A percentile compares a stretch with the other conserved stretches of the same genome.
phyloP scores from a whole-genome alignment of 1,284 basidiomycete species.

The Leccinum subrobustum region DNA sequence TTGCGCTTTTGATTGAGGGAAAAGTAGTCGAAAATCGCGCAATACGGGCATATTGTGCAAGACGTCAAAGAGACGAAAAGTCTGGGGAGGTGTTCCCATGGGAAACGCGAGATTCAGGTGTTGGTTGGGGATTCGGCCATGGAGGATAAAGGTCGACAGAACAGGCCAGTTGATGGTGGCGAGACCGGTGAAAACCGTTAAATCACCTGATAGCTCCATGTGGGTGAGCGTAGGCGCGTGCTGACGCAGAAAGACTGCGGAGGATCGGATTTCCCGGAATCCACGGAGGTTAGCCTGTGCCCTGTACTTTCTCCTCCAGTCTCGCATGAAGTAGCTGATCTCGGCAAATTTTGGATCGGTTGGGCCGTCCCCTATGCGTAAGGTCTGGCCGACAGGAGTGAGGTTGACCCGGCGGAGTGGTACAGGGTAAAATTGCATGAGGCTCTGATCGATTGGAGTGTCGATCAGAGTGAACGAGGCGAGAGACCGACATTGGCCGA shows the following conservation, averaged over 20 bases:
- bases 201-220: constrained; percentile 30
- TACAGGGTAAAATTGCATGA: constrained; percentile 30
- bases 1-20: constrained; percentile 28
- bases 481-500: constrained; percentile 29
- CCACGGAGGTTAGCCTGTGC: constrained; percentile 31
- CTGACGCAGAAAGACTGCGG: constrained; percentile 32
- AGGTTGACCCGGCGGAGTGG: constrained; percentile 28
- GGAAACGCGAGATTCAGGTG: constrained; percentile 17
- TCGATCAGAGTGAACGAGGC: constrained; percentile 29
- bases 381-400: constrained; percentile 30
- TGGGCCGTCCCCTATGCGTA: constrained; percentile 33
- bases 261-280: constrained; percentile 31
- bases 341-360: constrained; percentile 34
- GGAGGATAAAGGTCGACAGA: constrained; percentile 29
- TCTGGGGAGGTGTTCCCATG: neutral
- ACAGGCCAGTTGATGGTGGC: constrained; percentile 32
- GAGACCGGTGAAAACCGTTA: constrained; percentile 29
- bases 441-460: constrained; percentile 35
- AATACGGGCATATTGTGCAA: constrained; percentile 28
- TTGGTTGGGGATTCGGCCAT: constrained; percentile 27
- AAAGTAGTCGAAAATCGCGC: constrained; percentile 30
- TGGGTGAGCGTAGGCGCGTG: constrained; percentile 30
- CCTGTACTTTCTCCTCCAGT: constrained; percentile 36
- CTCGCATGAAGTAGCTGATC: constrained; percentile 36
- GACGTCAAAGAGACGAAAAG: constrained; percentile 26